Conservation (phyloP, 2,329 filamentous ascomycete genomes). For the Helicocarpus griseus region DNA sequence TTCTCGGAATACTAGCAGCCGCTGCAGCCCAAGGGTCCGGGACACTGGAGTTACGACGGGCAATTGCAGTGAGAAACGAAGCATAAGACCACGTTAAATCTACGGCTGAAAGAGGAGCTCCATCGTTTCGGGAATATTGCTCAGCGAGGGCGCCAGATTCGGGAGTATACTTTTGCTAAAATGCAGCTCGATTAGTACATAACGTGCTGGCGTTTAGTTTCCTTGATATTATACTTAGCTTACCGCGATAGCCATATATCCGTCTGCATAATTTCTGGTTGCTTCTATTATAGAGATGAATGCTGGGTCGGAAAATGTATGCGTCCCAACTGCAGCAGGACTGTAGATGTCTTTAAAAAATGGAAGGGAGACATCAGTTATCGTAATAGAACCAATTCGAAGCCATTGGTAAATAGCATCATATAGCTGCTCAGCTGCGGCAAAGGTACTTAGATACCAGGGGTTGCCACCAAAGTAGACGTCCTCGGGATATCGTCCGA, state of each 20-base stretch:
- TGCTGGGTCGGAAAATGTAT: conserved; percentile 43
- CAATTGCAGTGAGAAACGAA: conserved; percentile 29
- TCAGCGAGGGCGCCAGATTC: conserved; percentile 46
- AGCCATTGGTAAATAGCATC: conserved; percentile 65
- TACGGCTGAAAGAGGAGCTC: conserved; percentile 27
- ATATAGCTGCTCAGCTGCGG: conserved; percentile 69
- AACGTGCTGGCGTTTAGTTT: too few relatives aligned
- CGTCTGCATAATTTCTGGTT: conserved; percentile 53
- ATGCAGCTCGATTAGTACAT: neutral
- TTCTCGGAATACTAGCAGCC: conserved; percentile 22
- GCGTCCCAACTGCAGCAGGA: conserved; percentile 51
- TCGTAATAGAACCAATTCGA: conserved; percentile 50
- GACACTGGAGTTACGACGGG: conserved; percentile 23
- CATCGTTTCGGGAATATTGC: conserved; percentile 29
- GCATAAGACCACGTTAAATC: conserved; percentile 40
- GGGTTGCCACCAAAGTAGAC: conserved; percentile 68
- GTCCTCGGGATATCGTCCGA: conserved; percentile 64
- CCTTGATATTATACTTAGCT: conserved; percentile 2
- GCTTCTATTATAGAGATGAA: conserved; percentile 42
- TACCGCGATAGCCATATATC: conserved; percentile 38
- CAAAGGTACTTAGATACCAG: conserved; percentile 67
- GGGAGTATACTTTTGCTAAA: conserved; percentile 37
- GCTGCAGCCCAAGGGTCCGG: conserved; percentile 27
- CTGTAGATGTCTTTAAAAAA: conserved; percentile 63
- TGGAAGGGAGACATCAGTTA: conserved; percentile 54